phyloP scores from a whole-genome alignment of 208 protist genomes.

The Wallacemonas sp. region DNA sequence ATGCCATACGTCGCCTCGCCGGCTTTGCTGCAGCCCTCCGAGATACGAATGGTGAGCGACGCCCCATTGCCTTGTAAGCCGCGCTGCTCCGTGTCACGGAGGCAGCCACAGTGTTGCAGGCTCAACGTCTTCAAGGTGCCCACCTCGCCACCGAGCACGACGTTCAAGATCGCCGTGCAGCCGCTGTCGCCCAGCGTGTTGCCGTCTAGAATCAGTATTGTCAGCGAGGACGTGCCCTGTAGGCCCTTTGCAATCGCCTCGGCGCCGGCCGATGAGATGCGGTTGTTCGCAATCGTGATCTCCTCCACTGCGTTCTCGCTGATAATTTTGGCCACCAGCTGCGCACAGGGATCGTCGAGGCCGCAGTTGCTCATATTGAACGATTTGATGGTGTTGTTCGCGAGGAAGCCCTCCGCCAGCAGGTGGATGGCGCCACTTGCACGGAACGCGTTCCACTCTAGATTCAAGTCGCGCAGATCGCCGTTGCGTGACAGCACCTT shows the following conservation, averaged over 20 bases:
- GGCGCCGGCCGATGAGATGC: constrained; percentile 69
- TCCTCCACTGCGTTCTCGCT: constrained; percentile 89
- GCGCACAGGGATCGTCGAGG: constrained; percentile 72
- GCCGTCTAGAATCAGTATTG: constrained; percentile 75
- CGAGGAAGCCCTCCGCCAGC: constrained; percentile 74
- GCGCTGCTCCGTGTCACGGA: constrained; percentile 31
- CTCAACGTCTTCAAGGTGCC: constrained; percentile 62
- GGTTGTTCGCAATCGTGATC: constrained; percentile 89
- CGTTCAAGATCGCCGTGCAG: constrained; percentile 64
- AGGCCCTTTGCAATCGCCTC: constrained; percentile 80
- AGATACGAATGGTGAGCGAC: constrained; percentile 54
- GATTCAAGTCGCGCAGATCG: constrained; percentile 84
- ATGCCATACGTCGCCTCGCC: constrained; percentile 15
- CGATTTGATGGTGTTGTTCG: constrained; percentile 90
- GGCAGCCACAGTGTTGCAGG: constrained; percentile 74
- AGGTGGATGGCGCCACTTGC: constrained; percentile 55
- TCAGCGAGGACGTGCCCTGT: constrained; percentile 68
- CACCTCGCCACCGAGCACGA: constrained; percentile 38
- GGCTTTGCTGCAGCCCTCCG: constrained; percentile 39
- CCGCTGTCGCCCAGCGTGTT: constrained; percentile 82
- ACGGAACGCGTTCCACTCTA: constrained; percentile 91
- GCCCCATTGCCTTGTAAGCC: constrained; percentile 26
- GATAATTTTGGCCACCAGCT: constrained; percentile 74
- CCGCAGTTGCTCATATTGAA: constrained; percentile 86
- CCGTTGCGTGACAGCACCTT: constrained; percentile 78